Evolutionary conservation across 176 grass and related monocot genomes (phyloP).

Genomic region (Elaeis guineensis): DNA sequence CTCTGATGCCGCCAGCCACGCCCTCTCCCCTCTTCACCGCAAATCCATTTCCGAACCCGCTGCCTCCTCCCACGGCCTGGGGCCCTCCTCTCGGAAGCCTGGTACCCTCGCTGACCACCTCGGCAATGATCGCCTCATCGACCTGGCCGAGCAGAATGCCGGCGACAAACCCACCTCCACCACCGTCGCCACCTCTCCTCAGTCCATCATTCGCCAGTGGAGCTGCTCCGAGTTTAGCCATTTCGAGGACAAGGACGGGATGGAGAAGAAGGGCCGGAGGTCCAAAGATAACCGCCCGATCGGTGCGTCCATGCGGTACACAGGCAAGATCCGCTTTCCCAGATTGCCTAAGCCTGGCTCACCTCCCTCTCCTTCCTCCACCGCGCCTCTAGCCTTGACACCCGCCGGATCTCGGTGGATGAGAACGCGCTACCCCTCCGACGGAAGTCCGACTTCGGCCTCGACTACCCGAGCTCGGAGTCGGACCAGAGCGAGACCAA

Average conservation of each 20-base stretch:
- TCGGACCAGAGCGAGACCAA: conserved; percentile 36
- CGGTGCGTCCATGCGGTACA: conserved; percentile 36
- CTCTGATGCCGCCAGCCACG: neutral
- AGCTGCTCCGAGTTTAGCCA: conserved; percentile 35
- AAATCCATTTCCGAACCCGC: neutral
- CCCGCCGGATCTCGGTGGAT: conserved; percentile 17
- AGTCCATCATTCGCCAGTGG: conserved; percentile 24
- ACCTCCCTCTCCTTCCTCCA: too few species aligned
- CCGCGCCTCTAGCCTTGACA: conserved; percentile 17
- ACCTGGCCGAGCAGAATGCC: neutral
- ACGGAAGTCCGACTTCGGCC: conserved; percentile 12
- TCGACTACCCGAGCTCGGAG: conserved; percentile 25
- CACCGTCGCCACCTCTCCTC: conserved; percentile 30
- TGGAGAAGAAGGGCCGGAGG: conserved; percentile 15
- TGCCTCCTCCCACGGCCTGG: neutral
- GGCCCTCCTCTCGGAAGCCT: conserved; percentile 21
- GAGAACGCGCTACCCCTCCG: conserved; percentile 18
- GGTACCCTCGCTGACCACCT: conserved; percentile 24
- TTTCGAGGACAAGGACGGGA: conserved; percentile 31
- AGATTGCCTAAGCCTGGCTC: conserved; percentile 20
- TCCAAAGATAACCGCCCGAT: conserved; percentile 12
- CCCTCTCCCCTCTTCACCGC: conserved; percentile 9
- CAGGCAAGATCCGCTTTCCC: conserved; percentile 20
- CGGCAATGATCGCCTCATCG: conserved; percentile 4
- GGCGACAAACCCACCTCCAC: neutral